Evolutionary conservation across 2,329 filamentous ascomycete species (phyloP).

Genomic region (Orbilia brochopaga): DNA sequence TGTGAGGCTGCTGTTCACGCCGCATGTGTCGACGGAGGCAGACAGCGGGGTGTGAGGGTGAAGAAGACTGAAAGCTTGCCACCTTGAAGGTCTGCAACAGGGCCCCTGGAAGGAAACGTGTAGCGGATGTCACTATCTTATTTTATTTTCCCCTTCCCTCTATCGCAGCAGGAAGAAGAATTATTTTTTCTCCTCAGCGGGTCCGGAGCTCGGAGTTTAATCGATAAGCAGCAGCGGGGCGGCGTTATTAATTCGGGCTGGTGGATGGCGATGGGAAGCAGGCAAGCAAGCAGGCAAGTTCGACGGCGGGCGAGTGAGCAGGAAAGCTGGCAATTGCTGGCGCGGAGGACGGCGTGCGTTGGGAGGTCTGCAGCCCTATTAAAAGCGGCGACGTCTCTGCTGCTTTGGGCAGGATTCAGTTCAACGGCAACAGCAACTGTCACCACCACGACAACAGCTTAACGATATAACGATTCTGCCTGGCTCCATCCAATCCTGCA

Average conservation of each 20-base stretch:
- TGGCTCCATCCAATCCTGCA: no score
- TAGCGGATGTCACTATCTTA: background rate
- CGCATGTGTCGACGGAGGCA: slow-evolving; percentile 47
- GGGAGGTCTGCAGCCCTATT: slow-evolving; percentile 46
- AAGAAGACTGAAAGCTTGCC: slow-evolving; percentile 38
- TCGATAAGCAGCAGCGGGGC: background rate
- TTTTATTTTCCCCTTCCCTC: background rate
- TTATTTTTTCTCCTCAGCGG: background rate
- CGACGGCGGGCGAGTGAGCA: no score
- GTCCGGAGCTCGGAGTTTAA: background rate
- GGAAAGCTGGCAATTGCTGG: slow-evolving; percentile 5
- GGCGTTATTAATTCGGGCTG: slow-evolving; percentile 4
- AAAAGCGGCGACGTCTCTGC: slow-evolving; percentile 1
- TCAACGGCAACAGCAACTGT: no score
- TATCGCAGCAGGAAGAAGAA: background rate
- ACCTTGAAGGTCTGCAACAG: slow-evolving; percentile 40
- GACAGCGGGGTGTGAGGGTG: slow-evolving; percentile 13
- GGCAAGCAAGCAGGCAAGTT: no score
- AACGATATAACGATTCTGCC: no score
- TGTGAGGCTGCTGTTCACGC: slow-evolving; percentile 49
- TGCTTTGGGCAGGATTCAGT: background rate
- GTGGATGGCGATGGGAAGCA: background rate
- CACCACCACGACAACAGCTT: no score
- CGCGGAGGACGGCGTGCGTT: slow-evolving; percentile 7
- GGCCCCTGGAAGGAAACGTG: background rate